Evolutionary conservation across 768 basidiomycete species (phyloP), one percentile per base, ranked within the genome.

Genomic region (Tylopilus plumbeoviolaceoides): DNA sequence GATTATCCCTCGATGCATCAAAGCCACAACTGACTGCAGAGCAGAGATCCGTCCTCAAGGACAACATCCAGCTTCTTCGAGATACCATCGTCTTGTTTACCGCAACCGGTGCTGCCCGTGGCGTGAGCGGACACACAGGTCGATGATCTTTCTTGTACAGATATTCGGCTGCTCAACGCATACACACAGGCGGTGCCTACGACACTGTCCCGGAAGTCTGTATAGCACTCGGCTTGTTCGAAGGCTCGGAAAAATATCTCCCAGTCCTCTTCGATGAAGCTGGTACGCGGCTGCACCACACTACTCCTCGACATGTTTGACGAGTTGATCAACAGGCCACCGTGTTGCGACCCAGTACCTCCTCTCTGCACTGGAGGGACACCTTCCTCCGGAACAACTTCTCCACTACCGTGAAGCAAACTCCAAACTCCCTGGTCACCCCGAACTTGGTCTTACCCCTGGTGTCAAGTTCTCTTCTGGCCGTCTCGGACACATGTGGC

Each of bases 381-480:
- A 80, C 23, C 51, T 93, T 31, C 82, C 89, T 11, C 72, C 78
- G 2, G 87, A 89, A 61, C 88, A 92, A 35, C 81, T 94, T 44
- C 71, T 94, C 4, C 85, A 87, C 65, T 94, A 94, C 70, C 87
- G 91, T 47, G 87, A 83, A 63, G 91, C 91, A 52, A 79, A 91
- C 70, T 87, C 89, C 31, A 86, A 87, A 62, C 84, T 94, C 31
- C 91, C 91, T 3, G 91, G 91, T 14, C 91, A 94, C 63, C 91
- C 91, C 14, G 91, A 93, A 71, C 77, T 93, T 7, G 91, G 91
- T 21, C 75, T 93, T 54, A 93, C 91, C 0, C 91, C 91, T n/a
- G 91, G 91, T 27, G 82, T 94, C 71, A 91, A 91, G 70, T 94
- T 94, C 73, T 92, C 91, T 3, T 93, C 91, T 1, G 91, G 91